Conservation (phyloP, 192 early-diverging fungal genomes). For the Backusella australiensis region DNA sequence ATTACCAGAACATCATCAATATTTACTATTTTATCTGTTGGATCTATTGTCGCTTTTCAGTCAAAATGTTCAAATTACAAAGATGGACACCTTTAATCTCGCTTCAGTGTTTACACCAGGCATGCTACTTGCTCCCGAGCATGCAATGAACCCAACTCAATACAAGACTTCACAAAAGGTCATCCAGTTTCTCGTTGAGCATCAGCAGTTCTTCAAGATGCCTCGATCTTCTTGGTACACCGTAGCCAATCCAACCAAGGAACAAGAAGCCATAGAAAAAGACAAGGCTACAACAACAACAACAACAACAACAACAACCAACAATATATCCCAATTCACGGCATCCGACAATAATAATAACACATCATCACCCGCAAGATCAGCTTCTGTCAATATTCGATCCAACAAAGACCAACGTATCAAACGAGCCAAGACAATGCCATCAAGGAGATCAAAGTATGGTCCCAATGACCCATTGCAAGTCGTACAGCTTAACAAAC, state of each 20-base stretch:
- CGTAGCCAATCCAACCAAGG: neutral
- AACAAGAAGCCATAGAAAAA: neutral
- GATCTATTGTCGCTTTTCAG: constrained; percentile 57
- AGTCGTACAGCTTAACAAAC: constrained; percentile 18
- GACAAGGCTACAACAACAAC: neutral
- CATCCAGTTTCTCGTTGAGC: constrained; percentile 67
- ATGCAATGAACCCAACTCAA: constrained; percentile 68
- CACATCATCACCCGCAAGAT: neutral
- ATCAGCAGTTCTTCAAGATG: constrained; percentile 46
- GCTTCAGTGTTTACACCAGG: constrained; percentile 76
- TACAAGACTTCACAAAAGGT: constrained; percentile 69
- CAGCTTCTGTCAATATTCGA: neutral
- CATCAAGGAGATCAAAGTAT: constrained; percentile 26
- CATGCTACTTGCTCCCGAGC: constrained; percentile 63
- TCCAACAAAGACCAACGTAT: constrained; percentile 11
- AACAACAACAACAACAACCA: neutral
- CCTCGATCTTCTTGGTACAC: constrained; percentile 15
- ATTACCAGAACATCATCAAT: constrained; percentile 56
- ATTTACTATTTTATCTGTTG: constrained; percentile 66
- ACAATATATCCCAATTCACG: constrained; percentile 3
- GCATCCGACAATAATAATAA: neutral
- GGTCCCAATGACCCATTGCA: constrained; percentile 28
- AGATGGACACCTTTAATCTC: constrained; percentile 70
- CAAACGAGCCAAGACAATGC: constrained; percentile 27
- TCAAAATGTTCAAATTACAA: constrained; percentile 46